Base-by-base conservation (phyloP, 192 early-diverging fungal species). In the Coemansia sp. region DNA sequence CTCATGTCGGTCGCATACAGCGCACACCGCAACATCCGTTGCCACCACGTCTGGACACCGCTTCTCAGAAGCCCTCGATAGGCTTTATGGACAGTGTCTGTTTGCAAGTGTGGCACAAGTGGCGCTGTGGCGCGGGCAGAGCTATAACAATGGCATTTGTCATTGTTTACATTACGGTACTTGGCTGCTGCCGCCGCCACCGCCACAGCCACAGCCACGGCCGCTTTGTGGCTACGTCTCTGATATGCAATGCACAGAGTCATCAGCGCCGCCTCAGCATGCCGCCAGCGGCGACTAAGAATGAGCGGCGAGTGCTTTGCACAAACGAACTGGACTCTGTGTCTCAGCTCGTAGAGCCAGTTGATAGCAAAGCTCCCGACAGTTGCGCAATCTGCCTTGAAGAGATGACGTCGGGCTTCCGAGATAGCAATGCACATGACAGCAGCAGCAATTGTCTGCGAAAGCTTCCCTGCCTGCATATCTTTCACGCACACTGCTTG, bases 401-500 rank as follows among this genome's bases (percentile, higher is more conserved):
- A 22, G 12, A 24, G 0, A 54, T 48, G 46, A 26, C 46, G 24
- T 26, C 10, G 24, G 24, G 26, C 26, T 48, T 48, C 46, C 46
- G 26, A 48, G 46, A 48, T 26, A 24, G 12, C 22, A 26, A 4
- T 34, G 60, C 36, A 17, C 39, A 3, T n/a, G 48, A 14, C 29
- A 27, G 19, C 11, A 36, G 39, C 35, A 34, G 37, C 11, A 38
- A 11, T 11, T 8, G 14, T 32, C 35, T 81, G 12, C 72, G 78
- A 19, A 36, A 58, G 27, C 68, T 81, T 5, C 10, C 44, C 17
- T 82, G 81, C 60, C 8, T 14, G 6, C 81, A 82, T 39, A 27
- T 42, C 10, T 82, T 80, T 54, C 81, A 82, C 26, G 58, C 62
- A 2, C 27, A 22, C 10, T 82, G 81, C 60, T 60, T 82, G 26